Base-by-base conservation (phyloP, 2,329 filamentous ascomycete genomes). In the Bipolaris sorokiniana region DNA sequence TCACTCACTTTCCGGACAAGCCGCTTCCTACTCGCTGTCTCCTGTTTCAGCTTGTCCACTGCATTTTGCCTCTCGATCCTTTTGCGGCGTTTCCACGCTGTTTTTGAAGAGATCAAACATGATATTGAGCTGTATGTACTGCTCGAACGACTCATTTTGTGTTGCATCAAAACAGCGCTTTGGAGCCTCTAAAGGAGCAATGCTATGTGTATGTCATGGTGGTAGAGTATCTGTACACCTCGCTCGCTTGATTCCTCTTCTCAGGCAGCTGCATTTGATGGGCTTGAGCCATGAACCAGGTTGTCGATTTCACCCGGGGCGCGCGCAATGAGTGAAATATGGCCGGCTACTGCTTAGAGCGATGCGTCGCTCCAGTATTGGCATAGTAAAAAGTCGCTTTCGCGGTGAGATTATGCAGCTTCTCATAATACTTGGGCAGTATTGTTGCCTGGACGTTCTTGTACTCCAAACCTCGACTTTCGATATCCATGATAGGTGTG, bases 141-240 rank as follows among this genome's bases (percentile, higher is more conserved):
- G 73, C 57, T 81, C 84, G 73, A 86, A 83, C 41, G 83, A 79
- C 15, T 81, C 76, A 59, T 88, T 86, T 81, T 87, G 37, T 3
- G 3, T 9, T 23, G 3, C 33, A 26, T 65, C 37, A 59, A 61
- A 56, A 5, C 10, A 13, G 13, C 16, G 20, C 2, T 18, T 15
- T 5, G n/a, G 1, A 31, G 40, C 7, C 15, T 5, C 6, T 5
- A 13, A 7, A 16, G 5, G 20, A 22, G 7, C 16, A 3, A 23
- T 7, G 7, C 26, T 9, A 23, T 3, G 13, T 23, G 10, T 65
- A 83, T 82, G 53, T 82, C 67, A 9, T 75, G 72, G 61, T 85
- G 86, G 57, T 81, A 83, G 70, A 83, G 80, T 13, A 85, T 86
- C 56, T 84, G 74, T 7, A 87, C 85, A 3, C 86, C 86, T 18